These are phyloP conservation scores for Nasturtium officinale DNA, from an alignment of 345 rosid genomes.

Conservation along the genomic window DNA sequence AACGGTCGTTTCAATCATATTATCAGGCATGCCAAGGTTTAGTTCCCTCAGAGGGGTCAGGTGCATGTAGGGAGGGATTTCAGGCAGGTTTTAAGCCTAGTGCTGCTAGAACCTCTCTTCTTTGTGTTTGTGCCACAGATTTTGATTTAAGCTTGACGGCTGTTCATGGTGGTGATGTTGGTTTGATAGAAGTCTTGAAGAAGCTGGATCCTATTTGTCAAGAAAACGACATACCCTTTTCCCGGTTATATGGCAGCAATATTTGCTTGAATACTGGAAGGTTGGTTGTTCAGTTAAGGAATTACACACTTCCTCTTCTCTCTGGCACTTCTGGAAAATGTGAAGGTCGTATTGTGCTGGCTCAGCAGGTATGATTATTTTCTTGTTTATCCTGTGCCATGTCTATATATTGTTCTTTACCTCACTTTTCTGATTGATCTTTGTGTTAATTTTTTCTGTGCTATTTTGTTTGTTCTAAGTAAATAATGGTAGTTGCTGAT, in stretches of 20 bases:
- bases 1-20: conserved; percentile 76
- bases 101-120: conserved; percentile 70
- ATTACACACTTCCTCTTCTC: conserved; percentile 88
- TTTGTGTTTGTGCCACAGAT: conserved; percentile 83
- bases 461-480: conserved; percentile 16
- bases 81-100: conserved; percentile 92
- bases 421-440: not conserved
- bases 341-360: conserved; percentile 83
- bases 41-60: conserved; percentile 74
- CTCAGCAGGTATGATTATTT: conserved; percentile 76
- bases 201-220: conserved; percentile 80
- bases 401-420: conserved; percentile 6
- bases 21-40: conserved; percentile 83
- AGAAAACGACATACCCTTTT: conserved; percentile 80
- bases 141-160: conserved; percentile 74
- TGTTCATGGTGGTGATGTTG: conserved; percentile 85
- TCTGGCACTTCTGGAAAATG: conserved; percentile 80
- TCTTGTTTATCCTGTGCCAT: conserved; percentile 16
- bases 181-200: conserved; percentile 79
- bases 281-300: conserved; percentile 67
- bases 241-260: conserved; percentile 88
- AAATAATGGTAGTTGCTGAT: conserved; percentile 24
- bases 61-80: conserved; percentile 77
- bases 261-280: conserved; percentile 60
- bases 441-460: not conserved